Conservation (phyloP, 1,284 basidiomycete genomes). For the Apiotrichum sp. region DNA sequence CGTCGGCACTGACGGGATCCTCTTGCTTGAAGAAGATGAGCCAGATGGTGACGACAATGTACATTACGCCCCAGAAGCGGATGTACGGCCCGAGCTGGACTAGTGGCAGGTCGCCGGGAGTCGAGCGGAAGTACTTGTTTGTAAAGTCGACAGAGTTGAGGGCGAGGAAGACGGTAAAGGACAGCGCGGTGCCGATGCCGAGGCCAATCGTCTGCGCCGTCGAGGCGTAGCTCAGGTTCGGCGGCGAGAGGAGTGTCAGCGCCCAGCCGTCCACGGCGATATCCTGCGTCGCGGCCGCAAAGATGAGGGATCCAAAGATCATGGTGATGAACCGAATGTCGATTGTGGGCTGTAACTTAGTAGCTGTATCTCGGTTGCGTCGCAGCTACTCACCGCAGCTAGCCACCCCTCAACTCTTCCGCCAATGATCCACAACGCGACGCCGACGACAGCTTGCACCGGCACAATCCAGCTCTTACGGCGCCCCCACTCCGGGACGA, state of each 20-base stretch:
- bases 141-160: slow-evolving; percentile 89
- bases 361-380: not conserved
- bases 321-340: slow-evolving; percentile 75
- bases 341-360: slow-evolving; percentile 60
- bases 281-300: slow-evolving; percentile 97
- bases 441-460: slow-evolving; percentile 85
- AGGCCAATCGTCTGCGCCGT: slow-evolving; percentile 98
- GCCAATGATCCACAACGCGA: slow-evolving; percentile 82
- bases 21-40: slow-evolving; percentile 84
- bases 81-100: slow-evolving; percentile 77
- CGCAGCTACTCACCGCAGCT: slow-evolving; percentile 59
- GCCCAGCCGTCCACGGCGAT: slow-evolving; percentile 99
- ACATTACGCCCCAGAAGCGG: slow-evolving; percentile 76
- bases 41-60: slow-evolving; percentile 78
- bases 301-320: slow-evolving; percentile 83
- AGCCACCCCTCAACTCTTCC: slow-evolving; percentile 72
- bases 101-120: slow-evolving; percentile 65
- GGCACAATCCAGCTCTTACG: slow-evolving; percentile 99
- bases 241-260: slow-evolving; percentile 87
- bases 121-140: slow-evolving; percentile 63
- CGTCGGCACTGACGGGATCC: slow-evolving; percentile 65
- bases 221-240: slow-evolving; percentile 92
- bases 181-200: slow-evolving; percentile 92
- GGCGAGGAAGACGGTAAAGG: slow-evolving; percentile 95
- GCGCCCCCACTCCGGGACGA: slow-evolving; percentile 65